Evolutionary conservation across 1,139 yeast species (phyloP).

Genomic region (Kazachstania sp.): DNA sequence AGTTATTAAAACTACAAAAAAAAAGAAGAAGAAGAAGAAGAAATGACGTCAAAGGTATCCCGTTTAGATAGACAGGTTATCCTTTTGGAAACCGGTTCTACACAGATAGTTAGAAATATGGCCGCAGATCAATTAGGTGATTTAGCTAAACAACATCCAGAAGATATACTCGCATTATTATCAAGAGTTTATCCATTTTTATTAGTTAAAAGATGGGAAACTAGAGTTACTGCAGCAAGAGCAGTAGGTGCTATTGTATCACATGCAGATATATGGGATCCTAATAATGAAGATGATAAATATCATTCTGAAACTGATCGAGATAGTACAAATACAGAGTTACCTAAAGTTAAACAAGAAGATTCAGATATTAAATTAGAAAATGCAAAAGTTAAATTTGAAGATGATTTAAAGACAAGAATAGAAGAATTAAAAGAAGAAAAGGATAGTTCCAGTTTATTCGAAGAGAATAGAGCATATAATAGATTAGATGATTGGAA

Average conservation of each 20-base stretch:
- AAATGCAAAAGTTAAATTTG: conserved; percentile 27
- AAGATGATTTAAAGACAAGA: conserved; percentile 30
- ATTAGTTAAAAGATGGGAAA: conserved; percentile 85
- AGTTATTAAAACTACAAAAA: background rate
- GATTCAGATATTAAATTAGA: background rate
- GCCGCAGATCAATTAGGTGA: conserved; percentile 98
- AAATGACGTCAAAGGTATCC: conserved; percentile 32
- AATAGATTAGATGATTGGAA: conserved; percentile 58
- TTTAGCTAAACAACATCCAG: conserved; percentile 89
- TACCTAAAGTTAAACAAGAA: conserved; percentile 10
- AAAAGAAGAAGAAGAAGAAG: background rate
- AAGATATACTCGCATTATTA: conserved; percentile 72
- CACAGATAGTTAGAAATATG: conserved; percentile 85
- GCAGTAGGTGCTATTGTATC: conserved; percentile 92
- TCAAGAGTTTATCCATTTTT: conserved; percentile 89
- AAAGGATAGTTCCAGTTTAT: conserved; percentile 31
- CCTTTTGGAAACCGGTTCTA: conserved; percentile 87
- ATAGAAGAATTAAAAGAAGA: conserved; percentile 33
- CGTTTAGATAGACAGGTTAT: conserved; percentile 66
- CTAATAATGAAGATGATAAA: conserved; percentile 37
- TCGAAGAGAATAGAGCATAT: conserved; percentile 43
- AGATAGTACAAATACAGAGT: background rate
- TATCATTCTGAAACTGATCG: conserved; percentile 5
- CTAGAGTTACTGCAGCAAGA: conserved; percentile 87
- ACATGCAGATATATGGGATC: conserved; percentile 78